Percentiles rank a stretch among this genome's conserved stretches.
Evolutionary conservation across 2,329 filamentous ascomycete genomes (phyloP).

Genomic region (Cercospora sesami): DNA sequence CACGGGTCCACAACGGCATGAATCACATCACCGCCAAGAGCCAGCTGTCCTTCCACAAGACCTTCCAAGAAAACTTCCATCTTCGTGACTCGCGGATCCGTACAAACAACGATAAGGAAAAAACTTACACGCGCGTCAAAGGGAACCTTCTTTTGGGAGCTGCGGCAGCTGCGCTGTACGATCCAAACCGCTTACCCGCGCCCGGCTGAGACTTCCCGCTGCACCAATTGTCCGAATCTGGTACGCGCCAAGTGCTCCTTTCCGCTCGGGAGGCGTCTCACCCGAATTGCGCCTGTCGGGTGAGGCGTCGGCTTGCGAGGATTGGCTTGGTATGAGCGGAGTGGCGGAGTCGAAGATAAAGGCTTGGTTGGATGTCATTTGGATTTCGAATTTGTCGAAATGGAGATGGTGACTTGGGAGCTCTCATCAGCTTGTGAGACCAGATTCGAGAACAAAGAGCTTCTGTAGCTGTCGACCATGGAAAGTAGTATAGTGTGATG

Average conservation of each 20-base stretch:
- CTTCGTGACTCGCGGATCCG: not conserved
- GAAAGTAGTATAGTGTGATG: not conserved
- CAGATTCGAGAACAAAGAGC: not conserved
- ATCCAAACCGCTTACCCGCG: not conserved
- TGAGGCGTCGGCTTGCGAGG: not conserved
- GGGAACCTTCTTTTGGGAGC: not conserved
- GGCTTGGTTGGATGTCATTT: not conserved
- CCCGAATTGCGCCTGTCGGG: not conserved
- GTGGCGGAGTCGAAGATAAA: not conserved
- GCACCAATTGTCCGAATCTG: not conserved
- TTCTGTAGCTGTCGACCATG: not conserved
- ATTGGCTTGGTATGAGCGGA: not conserved
- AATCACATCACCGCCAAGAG: not conserved
- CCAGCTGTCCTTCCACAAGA: not conserved
- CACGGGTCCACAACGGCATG: not conserved
- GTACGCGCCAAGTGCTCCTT: not conserved
- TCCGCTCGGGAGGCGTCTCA: constrained; percentile 4
- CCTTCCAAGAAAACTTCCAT: not conserved
- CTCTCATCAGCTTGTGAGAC: not conserved
- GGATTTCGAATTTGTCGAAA: not conserved
- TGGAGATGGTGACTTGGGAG: not conserved
- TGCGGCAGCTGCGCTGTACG: not conserved
- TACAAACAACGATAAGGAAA: not conserved
- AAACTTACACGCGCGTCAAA: not conserved
- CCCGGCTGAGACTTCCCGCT: not conserved